These are phyloP conservation scores for Phaeodactylum tricornutum DNA, from an alignment of 108 stramenopile species.

Conservation along the genomic window DNA sequence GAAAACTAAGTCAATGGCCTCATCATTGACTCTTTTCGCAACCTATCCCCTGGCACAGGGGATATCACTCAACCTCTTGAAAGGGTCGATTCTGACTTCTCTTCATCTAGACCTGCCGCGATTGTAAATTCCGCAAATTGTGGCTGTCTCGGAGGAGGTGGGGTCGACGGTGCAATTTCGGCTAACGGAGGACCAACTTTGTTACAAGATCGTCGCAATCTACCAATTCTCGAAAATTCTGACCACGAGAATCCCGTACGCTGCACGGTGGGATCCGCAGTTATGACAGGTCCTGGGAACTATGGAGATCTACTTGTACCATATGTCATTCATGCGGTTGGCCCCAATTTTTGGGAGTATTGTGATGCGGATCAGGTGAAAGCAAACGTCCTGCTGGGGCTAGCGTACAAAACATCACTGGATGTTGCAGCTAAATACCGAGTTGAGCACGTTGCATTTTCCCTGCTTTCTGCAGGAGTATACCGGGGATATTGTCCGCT, in stretches of 20 bases:
- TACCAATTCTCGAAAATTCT: constrained; percentile 22
- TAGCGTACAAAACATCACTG: constrained; percentile 32
- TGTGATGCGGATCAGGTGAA: constrained; percentile 2
- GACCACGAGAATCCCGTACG: constrained; percentile 11
- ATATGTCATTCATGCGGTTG: constrained; percentile 73
- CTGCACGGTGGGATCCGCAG: constrained; percentile 51
- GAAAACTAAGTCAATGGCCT: too few relatives aligned
- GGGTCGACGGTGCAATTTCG: constrained; percentile 75
- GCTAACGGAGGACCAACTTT: constrained; percentile 36
- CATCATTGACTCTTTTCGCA: too few relatives aligned
- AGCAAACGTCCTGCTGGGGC: constrained; percentile 25
- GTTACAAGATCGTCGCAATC: constrained; percentile 23
- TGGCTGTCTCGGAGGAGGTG: constrained; percentile 62
- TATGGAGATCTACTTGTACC: constrained; percentile 32
- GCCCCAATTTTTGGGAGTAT: constrained; percentile 49
- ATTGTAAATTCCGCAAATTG: constrained; percentile 79
- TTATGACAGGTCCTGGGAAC: constrained; percentile 41
- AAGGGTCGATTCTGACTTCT: too few relatives aligned
- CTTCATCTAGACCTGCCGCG: constrained; percentile 9
- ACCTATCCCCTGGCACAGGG: too few relatives aligned
- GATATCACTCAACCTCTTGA: too few relatives aligned
- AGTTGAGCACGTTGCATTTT: constrained; percentile 46
- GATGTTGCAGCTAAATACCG: constrained; percentile 16
- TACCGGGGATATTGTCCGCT: constrained; percentile 40
- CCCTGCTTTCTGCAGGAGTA: constrained; percentile 55